A percentile compares a stretch with the other conserved stretches of the same genome.
Conservation (phyloP, 371 early-diverging fungal genomes). For the Massospora cicadina region DNA sequence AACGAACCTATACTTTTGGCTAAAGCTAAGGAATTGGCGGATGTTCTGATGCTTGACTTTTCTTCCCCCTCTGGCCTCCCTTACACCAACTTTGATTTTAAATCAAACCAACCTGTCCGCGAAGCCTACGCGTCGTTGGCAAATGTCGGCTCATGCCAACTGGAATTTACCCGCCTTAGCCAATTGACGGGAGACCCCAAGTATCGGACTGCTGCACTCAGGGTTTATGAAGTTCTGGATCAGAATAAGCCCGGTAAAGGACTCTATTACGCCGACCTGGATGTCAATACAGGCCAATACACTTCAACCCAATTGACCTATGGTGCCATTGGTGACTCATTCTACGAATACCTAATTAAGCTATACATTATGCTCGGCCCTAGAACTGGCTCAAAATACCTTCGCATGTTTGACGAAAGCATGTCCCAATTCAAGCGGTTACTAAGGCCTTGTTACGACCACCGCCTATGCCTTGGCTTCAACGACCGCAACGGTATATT, state of each 20-base stretch:
- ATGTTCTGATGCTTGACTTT: conserved; percentile 60
- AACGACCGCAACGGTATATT: conserved; percentile 2
- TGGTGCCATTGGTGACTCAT: conserved; percentile 3
- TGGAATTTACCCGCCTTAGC: conserved; percentile 76
- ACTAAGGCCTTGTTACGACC: background rate
- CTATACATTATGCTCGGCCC: conserved; percentile 4
- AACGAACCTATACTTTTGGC: conserved; percentile 40
- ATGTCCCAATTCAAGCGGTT: background rate
- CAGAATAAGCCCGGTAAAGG: background rate
- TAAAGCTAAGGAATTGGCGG: conserved; percentile 62
- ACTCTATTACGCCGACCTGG: background rate
- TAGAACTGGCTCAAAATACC: background rate
- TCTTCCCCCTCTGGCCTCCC: conserved; percentile 57
- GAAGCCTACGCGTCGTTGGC: conserved; percentile 44
- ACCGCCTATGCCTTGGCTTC: background rate
- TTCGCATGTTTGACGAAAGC: conserved; percentile 4
- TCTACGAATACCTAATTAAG: conserved; percentile 10
- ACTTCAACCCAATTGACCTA: background rate
- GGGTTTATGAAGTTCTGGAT: conserved; percentile 3
- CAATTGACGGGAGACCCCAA: conserved; percentile 46
- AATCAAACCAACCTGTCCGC: conserved; percentile 13
- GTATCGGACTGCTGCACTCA: conserved; percentile 20
- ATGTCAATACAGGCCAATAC: conserved; percentile 1
- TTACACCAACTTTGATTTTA: conserved; percentile 42
- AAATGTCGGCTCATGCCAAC: conserved; percentile 66